Evolutionary conservation across 1,139 yeast genomes (phyloP).

Genomic region (Hanseniaspora gamundiae): DNA sequence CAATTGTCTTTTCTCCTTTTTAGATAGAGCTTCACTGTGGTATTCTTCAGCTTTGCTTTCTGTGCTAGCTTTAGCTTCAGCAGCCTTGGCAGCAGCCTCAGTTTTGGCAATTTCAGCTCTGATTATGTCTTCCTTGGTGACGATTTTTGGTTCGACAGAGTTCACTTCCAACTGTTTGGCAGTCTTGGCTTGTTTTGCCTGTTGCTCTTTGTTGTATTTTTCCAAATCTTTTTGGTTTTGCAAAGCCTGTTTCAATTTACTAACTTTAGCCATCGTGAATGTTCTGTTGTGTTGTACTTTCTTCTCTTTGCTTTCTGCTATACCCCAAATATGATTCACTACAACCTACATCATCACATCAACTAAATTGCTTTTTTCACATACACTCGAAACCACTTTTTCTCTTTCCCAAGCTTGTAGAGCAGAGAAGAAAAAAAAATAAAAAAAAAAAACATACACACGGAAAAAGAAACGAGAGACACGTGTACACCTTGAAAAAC

Average conservation of each 20-base stretch:
- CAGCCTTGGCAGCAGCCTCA: slow-evolving; percentile 12
- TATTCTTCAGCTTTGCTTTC: slow-evolving; percentile 29
- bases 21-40: slow-evolving; percentile 37
- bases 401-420: too few species aligned
- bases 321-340: too few species aligned
- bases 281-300: slow-evolving; percentile 2
- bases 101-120: slow-evolving; percentile 10
- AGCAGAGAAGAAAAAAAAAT: background rate
- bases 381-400: too few species aligned
- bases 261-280: slow-evolving; percentile 26
- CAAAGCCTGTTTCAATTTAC: slow-evolving; percentile 24
- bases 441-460: background rate
- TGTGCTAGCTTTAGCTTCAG: slow-evolving; percentile 12
- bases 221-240: slow-evolving; percentile 11
- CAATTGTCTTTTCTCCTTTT: slow-evolving; percentile 32
- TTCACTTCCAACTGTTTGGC: slow-evolving; percentile 13
- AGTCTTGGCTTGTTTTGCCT: slow-evolving; percentile 3
- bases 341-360: too few species aligned
- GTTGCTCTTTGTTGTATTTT: slow-evolving; percentile 7
- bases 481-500: slow-evolving; percentile 1
- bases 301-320: background rate
- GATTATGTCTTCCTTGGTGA: slow-evolving; percentile 23
- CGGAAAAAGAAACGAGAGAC: slow-evolving; percentile 6
- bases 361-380: too few species aligned
- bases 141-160: slow-evolving; percentile 19